Conservation (phyloP, 192 early-diverging fungal genomes). For the Entomortierella chlamydospora region DNA sequence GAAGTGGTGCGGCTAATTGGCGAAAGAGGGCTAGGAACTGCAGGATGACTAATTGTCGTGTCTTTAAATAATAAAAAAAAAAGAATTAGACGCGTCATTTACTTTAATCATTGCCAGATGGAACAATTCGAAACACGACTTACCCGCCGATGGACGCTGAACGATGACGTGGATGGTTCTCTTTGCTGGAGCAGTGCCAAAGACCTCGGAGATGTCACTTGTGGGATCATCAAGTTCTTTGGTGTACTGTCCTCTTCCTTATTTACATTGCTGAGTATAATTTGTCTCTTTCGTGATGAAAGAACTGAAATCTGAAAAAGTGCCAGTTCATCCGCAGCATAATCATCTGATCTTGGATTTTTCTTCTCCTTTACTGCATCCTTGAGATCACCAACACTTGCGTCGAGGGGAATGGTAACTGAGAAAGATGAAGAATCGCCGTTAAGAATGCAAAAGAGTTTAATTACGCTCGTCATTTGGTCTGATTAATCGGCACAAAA, state of each 20-base stretch:
- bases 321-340: background rate
- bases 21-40: too few relatives aligned
- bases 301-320: background rate
- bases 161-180: background rate
- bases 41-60: too few relatives aligned
- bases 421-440: background rate
- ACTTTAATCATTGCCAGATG: background rate
- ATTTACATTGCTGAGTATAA: background rate
- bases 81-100: constrained; percentile 2
- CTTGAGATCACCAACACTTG: background rate
- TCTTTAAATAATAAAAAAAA: background rate
- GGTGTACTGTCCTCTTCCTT: background rate
- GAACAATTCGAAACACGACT: background rate
- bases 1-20: too few relatives aligned
- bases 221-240: background rate
- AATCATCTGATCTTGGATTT: background rate
- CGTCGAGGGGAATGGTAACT: background rate
- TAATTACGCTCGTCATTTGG: background rate
- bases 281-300: background rate
- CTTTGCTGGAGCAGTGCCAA: background rate
- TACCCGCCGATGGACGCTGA: background rate
- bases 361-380: background rate
- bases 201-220: background rate
- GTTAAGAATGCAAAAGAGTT: constrained; percentile 2
- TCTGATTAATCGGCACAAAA: constrained; percentile 4